These are phyloP conservation scores for Colletotrichum trifolii DNA, from an alignment of 2,329 filamentous ascomycete genomes.

Conservation along the genomic window DNA sequence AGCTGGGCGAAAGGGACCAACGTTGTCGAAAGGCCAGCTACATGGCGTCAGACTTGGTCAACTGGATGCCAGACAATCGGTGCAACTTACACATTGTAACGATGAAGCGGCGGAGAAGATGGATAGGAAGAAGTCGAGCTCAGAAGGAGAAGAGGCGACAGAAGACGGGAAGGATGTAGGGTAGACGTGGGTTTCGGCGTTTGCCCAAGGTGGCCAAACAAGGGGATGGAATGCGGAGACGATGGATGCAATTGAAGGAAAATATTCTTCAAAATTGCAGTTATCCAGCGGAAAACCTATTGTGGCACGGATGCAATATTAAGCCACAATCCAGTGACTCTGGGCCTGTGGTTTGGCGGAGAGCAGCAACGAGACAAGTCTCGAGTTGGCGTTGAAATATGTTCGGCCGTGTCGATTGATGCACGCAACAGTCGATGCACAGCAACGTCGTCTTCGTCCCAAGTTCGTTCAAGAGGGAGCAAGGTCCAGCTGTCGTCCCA, in stretches of 20 bases:
- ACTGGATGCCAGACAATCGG: background rate
- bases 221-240: slow-evolving; percentile 31
- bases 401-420: slow-evolving; percentile 1
- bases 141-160: background rate
- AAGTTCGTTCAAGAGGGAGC: slow-evolving; percentile 17
- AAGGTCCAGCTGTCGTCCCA: slow-evolving; percentile 33
- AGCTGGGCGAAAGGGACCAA: slow-evolving; percentile 68
- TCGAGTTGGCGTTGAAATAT: background rate
- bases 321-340: slow-evolving; percentile 29
- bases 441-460: slow-evolving; percentile 21
- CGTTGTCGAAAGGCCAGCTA: slow-evolving; percentile 53
- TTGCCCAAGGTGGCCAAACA: slow-evolving; percentile 8
- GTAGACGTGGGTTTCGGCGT: background rate
- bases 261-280: slow-evolving; percentile 24
- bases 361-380: background rate
- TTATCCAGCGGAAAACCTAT: background rate
- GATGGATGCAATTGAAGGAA: slow-evolving; percentile 15
- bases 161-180: slow-evolving; percentile 8
- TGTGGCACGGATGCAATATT: slow-evolving; percentile 18
- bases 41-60: background rate
- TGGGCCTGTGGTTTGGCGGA: slow-evolving; percentile 7
- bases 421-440: background rate
- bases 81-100: slow-evolving; percentile 35
- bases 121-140: background rate
- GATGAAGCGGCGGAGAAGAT: background rate